These are phyloP conservation scores for Annulohypoxylon moriforme DNA, from an alignment of 495 filamentous ascomycete genomes.

Conservation along the genomic window DNA sequence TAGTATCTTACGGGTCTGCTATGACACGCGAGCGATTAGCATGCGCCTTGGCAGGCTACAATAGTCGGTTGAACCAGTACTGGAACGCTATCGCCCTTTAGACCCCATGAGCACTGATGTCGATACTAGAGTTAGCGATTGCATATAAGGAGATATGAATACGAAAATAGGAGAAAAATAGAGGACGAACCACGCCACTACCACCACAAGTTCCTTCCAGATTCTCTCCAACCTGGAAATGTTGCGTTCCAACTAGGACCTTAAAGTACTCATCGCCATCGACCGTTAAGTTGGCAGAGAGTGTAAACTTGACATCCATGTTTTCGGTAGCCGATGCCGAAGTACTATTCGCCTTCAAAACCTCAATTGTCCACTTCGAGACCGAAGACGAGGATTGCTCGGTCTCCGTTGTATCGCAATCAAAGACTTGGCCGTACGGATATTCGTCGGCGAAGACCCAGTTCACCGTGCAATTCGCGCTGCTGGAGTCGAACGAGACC, in stretches of 20 bases:
- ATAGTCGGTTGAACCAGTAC: slow-evolving; percentile 22
- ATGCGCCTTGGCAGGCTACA: slow-evolving; percentile 5
- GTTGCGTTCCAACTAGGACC: slow-evolving; percentile 23
- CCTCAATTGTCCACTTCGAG: slow-evolving; percentile 33
- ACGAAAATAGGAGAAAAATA: neutral
- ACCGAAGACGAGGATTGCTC: neutral
- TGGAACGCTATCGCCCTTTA: slow-evolving; percentile 16
- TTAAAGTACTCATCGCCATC: slow-evolving; percentile 13
- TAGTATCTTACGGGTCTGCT: neutral
- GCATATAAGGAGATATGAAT: neutral
- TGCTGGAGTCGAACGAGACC: slow-evolving; percentile 8
- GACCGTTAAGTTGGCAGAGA: slow-evolving; percentile 17
- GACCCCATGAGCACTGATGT: slow-evolving; percentile 31
- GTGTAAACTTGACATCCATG: slow-evolving; percentile 30
- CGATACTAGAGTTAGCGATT: slow-evolving; percentile 5
- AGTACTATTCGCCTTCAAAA: slow-evolving; percentile 9
- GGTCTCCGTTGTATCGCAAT: slow-evolving; percentile 11
- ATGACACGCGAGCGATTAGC: neutral
- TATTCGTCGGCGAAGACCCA: slow-evolving; percentile 2
- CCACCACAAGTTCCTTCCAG: slow-evolving; percentile 31
- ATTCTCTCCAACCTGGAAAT: slow-evolving; percentile 32
- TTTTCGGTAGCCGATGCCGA: slow-evolving; percentile 18
- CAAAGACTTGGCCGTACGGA: slow-evolving; percentile 14
- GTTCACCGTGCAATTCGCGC: slow-evolving; percentile 24
- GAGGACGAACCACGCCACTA: slow-evolving; percentile 29